These are phyloP conservation scores for Rhododendron simsii DNA, from an alignment of 148 eudicot genomes.

Conservation along the genomic window DNA sequence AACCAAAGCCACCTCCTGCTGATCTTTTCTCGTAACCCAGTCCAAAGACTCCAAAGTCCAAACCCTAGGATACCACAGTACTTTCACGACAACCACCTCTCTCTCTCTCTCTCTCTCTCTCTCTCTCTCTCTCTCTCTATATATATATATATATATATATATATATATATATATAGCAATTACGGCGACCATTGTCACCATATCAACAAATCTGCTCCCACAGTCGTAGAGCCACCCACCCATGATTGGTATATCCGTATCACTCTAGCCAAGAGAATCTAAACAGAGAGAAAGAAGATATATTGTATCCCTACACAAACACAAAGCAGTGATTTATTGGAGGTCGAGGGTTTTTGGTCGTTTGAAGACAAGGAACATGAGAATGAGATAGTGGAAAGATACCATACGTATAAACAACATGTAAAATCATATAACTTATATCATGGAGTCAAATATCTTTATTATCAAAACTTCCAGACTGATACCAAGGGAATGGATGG, in stretches of 20 bases:
- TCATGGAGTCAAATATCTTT: neutral
- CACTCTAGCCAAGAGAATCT: neutral
- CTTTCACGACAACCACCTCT: no score
- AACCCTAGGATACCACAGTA: neutral
- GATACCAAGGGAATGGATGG: neutral
- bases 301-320: neutral
- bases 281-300: neutral
- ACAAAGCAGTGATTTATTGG: neutral
- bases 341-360: neutral
- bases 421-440: neutral
- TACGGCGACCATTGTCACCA: no score
- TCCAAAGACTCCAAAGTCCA: neutral
- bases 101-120: no score
- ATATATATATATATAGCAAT: no score
- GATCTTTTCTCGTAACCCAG: neutral
- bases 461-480: neutral
- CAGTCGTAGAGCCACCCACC: no score
- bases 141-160: no score
- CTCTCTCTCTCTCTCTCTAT: neutral
- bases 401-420: neutral
- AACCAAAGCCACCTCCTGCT: neutral
- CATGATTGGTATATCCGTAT: neutral
- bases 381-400: neutral
- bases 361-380: neutral
- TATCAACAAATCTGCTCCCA: no score